Evolutionary conservation across 2,329 filamentous ascomycete genomes (phyloP).

Genomic region (Tricladium varicosporioides): DNA sequence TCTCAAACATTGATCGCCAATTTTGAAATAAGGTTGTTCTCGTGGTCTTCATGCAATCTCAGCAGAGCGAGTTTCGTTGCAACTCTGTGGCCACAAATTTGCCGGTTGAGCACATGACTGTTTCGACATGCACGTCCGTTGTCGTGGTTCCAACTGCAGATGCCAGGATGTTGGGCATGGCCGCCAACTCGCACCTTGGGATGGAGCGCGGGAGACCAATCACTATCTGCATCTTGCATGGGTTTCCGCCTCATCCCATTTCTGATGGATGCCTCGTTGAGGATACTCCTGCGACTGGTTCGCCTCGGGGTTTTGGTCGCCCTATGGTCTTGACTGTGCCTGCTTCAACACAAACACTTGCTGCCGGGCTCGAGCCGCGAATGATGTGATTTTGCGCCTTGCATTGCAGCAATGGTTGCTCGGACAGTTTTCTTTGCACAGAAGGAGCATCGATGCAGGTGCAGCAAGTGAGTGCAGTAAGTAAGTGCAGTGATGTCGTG

Average conservation of each 20-base stretch:
- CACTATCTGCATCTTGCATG: conserved; percentile 1
- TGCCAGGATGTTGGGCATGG: conserved; percentile 20
- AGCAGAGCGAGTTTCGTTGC: not conserved
- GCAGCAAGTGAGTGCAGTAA: no score
- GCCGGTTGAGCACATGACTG: conserved; percentile 23
- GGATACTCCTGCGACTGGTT: not conserved
- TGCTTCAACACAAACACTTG: not conserved
- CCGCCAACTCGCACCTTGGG: conserved; percentile 9
- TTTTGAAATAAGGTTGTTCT: conserved; percentile 14
- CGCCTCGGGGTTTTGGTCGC: not conserved
- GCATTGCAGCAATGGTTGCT: not conserved
- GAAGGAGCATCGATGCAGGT: not conserved
- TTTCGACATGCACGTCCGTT: conserved; percentile 23
- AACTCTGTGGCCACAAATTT: conserved; percentile 9
- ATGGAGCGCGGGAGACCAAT: conserved; percentile 22
- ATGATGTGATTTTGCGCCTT: conserved; percentile 7
- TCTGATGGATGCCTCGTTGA: conserved; percentile 15
- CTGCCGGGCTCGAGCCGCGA: not conserved
- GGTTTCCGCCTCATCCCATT: conserved; percentile 17
- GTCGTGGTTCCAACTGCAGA: conserved; percentile 17
- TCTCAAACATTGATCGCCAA: conserved; percentile 11
- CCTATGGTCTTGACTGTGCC: not conserved
- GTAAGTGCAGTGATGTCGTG: no score
- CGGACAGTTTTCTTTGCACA: not conserved
- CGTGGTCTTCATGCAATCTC: not conserved